Percentiles rank a stretch among this genome's conserved stretches.
phyloP scores from a whole-genome alignment of 441 rosid genomes.

The Gossypium lobatum region DNA sequence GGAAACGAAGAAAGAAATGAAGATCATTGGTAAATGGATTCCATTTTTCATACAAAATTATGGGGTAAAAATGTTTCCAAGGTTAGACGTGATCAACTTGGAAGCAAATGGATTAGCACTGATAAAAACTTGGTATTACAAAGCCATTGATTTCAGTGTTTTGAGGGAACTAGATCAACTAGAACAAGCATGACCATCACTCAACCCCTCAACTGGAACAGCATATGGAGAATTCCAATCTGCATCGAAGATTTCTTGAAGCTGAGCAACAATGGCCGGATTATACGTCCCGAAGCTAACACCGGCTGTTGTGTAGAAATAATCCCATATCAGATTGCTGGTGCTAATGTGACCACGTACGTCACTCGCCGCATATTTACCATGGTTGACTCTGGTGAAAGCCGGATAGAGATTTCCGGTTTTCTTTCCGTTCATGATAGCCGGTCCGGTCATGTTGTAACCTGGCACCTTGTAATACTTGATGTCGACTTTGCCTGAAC shows the following conservation, averaged over 20 bases:
- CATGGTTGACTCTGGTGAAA: conserved; percentile 70
- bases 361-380: conserved; percentile 69
- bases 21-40: neutral
- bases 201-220: conserved; percentile 43
- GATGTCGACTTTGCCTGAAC: conserved; percentile 69
- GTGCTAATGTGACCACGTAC: conserved; percentile 72
- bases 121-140: neutral
- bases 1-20: neutral
- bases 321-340: conserved; percentile 85
- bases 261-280: conserved; percentile 57
- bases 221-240: conserved; percentile 85
- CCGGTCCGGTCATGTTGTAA: conserved; percentile 74
- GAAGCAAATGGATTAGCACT: neutral
- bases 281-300: conserved; percentile 72
- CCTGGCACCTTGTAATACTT: conserved; percentile 71
- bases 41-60: neutral
- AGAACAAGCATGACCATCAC: conserved; percentile 21
- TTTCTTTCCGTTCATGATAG: conserved; percentile 33
- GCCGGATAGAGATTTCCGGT: conserved; percentile 65
- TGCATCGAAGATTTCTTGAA: conserved; percentile 70
- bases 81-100: neutral
- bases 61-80: neutral
- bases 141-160: neutral
- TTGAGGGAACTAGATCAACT: conserved; percentile 15
- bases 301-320: conserved; percentile 78